Evolutionary conservation across 352 stramenopile genomes (phyloP), one percentile per base, ranked within the genome.

Genomic region (Phytophthora citrophthora): DNA sequence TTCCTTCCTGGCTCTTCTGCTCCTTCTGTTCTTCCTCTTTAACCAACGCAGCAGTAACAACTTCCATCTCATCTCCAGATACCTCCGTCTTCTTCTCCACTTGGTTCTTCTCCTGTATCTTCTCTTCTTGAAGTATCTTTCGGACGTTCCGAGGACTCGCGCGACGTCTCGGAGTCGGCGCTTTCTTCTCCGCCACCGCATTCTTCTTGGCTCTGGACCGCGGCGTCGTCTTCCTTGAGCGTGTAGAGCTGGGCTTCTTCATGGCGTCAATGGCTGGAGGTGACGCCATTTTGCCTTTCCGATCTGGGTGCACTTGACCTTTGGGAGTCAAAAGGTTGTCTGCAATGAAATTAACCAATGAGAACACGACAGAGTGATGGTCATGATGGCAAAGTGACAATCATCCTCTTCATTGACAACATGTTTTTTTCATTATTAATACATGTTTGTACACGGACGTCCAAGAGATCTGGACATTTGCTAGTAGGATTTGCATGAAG

Each of bases 111-210:
- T 65, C 44, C 2, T 67, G 29, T 9, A 55, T 44, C 32, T 59
- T 56, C 15, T 69, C 16, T 27, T 34, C 40, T 27, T 63, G 43
- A 20, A 20, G 18, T 20, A 20, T 20, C 40, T 74, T 71, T 13
- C 52, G 51, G 26, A 44, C 2, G 24, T 49, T 60, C 23, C 69
- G 26, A 1, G 68, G 58, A 54, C 72, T 73, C 13, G 54, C 64
- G 13, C 68, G 64, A 20, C 72, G 72, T 18, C 74, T 63, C 4
- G 70, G 70, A 7, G 68, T 61, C 20, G 68, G 9, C 20, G 51
- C 31, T 27, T 64, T 74, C 48, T 72, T 72, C 38, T 73, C 62
- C 31, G 12, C 16, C 16, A 18, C 4, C 15, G 38, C 23, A 11
- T 24, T 62, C 53, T 74, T 74, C 52, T 67, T 73, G 29, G 41